Evolutionary conservation across 176 grass and related monocot genomes (phyloP).

Genomic region (Panicum miliaceum): DNA sequence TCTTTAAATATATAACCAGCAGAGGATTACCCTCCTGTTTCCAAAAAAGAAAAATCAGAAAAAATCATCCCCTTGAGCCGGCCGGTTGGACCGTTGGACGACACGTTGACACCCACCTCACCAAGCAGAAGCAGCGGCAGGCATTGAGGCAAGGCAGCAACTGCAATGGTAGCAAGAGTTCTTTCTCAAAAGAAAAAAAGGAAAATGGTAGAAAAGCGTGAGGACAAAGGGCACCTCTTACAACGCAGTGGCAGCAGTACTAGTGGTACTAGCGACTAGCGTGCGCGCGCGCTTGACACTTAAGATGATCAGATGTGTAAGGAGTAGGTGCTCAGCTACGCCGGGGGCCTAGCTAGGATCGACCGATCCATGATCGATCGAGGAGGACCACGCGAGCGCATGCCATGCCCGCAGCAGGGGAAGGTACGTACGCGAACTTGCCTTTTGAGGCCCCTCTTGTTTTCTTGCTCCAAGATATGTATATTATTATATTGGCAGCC

Average conservation of each 20-base stretch:
- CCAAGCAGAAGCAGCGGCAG: too few relatives aligned
- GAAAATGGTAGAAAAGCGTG: too few relatives aligned
- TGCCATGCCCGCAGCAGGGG: constrained; percentile 28
- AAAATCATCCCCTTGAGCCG: too few relatives aligned
- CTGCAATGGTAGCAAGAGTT: too few relatives aligned
- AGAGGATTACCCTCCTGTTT: too few relatives aligned
- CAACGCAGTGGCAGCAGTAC: constrained; percentile 36
- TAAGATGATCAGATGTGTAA: constrained; percentile 51
- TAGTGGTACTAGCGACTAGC: constrained; percentile 41
- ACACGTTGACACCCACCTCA: too few relatives aligned
- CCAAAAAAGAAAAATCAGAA: too few relatives aligned
- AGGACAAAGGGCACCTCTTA: constrained; percentile 49
- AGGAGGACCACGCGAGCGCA: constrained; percentile 41
- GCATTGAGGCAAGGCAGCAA: too few relatives aligned
- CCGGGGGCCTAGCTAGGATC: constrained; percentile 23
- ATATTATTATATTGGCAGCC: background rate
- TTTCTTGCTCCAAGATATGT: constrained; percentile 34
- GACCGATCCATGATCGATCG: background rate
- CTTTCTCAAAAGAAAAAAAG: too few relatives aligned
- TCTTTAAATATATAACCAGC: too few relatives aligned
- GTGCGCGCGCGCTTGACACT: constrained; percentile 35
- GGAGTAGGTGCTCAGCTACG: constrained; percentile 48
- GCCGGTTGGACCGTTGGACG: too few relatives aligned
- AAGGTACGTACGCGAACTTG: constrained; percentile 43
- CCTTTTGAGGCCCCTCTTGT: constrained; percentile 45